Evolutionary conservation across 306 rosid species (phyloP).

Genomic region (Nissolia schottii): DNA sequence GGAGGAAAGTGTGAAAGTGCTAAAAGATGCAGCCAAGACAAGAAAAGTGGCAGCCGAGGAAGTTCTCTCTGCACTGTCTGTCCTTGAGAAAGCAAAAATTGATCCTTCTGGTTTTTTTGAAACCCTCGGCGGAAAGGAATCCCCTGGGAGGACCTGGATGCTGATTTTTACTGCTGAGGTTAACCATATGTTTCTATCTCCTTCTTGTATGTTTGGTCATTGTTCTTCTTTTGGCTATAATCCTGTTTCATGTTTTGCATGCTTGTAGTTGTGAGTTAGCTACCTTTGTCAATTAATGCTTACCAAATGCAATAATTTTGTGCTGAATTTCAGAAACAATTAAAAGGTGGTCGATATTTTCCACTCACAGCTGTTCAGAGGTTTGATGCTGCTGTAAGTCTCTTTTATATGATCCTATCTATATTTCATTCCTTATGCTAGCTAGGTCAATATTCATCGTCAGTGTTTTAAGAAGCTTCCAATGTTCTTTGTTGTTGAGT

Average conservation of each 20-base stretch:
- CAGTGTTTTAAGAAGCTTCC: conserved; percentile 4
- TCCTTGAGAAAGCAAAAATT: conserved; percentile 73
- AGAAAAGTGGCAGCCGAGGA: conserved; percentile 57
- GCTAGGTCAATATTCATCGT: neutral
- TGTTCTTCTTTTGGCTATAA: conserved; percentile 1
- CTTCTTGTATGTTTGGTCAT: neutral
- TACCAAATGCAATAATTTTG: conserved; percentile 16
- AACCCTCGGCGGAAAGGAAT: conserved; percentile 69
- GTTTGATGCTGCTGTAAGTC: conserved; percentile 87
- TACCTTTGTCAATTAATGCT: conserved; percentile 9
- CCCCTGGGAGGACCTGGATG: conserved; percentile 99
- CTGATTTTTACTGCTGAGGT: conserved; percentile 84
- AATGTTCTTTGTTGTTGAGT: neutral
- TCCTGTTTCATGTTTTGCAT: neutral
- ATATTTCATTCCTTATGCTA: conserved; percentile 6
- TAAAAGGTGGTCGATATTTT: conserved; percentile 68
- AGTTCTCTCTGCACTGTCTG: conserved; percentile 68
- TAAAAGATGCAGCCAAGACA: conserved; percentile 77
- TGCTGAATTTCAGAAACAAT: conserved; percentile 56
- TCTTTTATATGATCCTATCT: conserved; percentile 17
- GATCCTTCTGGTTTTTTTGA: conserved; percentile 72
- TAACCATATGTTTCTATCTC: neutral
- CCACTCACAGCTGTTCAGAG: conserved; percentile 93
- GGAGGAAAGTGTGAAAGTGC: conserved; percentile 67
- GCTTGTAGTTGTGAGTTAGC: neutral